phyloP scores from a whole-genome alignment of 345 rosid species.

The Carallia brachiata region DNA sequence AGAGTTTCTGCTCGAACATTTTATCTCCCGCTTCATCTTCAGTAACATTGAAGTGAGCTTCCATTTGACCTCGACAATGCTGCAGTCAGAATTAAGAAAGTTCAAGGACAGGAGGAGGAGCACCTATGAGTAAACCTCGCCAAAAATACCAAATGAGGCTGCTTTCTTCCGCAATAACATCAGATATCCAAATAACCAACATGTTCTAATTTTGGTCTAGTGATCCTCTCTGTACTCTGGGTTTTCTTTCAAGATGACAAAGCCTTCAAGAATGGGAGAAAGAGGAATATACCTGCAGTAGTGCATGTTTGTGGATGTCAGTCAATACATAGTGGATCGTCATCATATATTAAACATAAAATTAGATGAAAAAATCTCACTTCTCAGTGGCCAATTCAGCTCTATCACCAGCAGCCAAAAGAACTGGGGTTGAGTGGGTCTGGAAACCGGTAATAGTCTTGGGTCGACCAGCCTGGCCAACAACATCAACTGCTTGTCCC shows the following conservation, averaged over 20 bases:
- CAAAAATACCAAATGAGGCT: background rate
- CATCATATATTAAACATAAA: background rate
- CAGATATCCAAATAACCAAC: too few relatives aligned
- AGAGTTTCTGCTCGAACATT: too few relatives aligned
- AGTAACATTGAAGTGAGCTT: too few relatives aligned
- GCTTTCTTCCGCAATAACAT: too few relatives aligned
- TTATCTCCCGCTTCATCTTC: too few relatives aligned
- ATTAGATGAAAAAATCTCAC: conserved; percentile 37
- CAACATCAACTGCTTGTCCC: conserved; percentile 97
- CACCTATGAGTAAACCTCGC: background rate
- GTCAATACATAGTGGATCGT: background rate
- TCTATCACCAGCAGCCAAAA: conserved; percentile 90
- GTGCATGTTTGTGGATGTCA: background rate
- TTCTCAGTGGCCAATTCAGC: conserved; percentile 95
- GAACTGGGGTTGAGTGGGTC: conserved; percentile 93
- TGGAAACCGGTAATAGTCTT: conserved; percentile 96
- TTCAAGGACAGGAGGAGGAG: too few relatives aligned
- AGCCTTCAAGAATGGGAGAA: conserved; percentile 89
- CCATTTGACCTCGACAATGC: too few relatives aligned
- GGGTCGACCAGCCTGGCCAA: conserved; percentile 95
- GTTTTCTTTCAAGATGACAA: conserved; percentile 78
- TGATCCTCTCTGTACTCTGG: conserved; percentile 73
- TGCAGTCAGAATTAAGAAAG: too few relatives aligned
- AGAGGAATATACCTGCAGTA: conserved; percentile 73
- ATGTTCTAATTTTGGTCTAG: conserved; percentile 9